Evolutionary conservation across 257 asterid genomes (phyloP).

Genomic region (Gynochthodes officinalis): DNA sequence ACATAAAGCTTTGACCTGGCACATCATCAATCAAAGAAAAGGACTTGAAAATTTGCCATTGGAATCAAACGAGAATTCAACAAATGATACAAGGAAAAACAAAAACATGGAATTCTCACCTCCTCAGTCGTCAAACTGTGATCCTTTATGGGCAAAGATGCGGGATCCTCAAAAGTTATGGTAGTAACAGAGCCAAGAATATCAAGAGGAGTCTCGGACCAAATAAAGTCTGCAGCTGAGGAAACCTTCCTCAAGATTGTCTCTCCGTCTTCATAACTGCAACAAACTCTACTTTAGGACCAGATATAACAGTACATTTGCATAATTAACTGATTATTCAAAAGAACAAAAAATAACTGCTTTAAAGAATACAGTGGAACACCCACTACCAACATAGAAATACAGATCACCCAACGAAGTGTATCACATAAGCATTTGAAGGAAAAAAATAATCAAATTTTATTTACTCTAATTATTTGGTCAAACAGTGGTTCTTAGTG

Average conservation of each 20-base stretch:
- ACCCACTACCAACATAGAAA: not conserved
- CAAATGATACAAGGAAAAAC: not conserved
- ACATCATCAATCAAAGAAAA: constrained; percentile 16
- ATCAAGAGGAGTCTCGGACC: constrained; percentile 69
- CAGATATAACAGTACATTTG: not conserved
- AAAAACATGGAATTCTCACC: constrained; percentile 33
- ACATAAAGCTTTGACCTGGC: constrained; percentile 75
- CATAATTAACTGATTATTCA: not conserved
- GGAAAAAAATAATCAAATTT: not conserved
- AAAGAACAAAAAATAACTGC: not conserved
- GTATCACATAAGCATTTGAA: too few species aligned
- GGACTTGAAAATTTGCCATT: not conserved
- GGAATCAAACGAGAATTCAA: not conserved
- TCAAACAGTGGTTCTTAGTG: not conserved
- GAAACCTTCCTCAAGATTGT: constrained; percentile 66
- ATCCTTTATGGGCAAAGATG: constrained; percentile 58
- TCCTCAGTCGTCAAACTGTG: constrained; percentile 77
- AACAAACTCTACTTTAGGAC: not conserved
- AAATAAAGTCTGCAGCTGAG: constrained; percentile 73
- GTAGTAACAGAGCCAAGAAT: constrained; percentile 77
- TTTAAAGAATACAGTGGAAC: not conserved
- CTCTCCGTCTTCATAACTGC: constrained; percentile 90
- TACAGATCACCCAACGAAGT: not conserved
- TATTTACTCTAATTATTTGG: not conserved
- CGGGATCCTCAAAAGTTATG: constrained; percentile 64